Evolutionary conservation across 192 early-diverging fungal species (phyloP).

Genomic region (Backusella parvicylindrica): DNA sequence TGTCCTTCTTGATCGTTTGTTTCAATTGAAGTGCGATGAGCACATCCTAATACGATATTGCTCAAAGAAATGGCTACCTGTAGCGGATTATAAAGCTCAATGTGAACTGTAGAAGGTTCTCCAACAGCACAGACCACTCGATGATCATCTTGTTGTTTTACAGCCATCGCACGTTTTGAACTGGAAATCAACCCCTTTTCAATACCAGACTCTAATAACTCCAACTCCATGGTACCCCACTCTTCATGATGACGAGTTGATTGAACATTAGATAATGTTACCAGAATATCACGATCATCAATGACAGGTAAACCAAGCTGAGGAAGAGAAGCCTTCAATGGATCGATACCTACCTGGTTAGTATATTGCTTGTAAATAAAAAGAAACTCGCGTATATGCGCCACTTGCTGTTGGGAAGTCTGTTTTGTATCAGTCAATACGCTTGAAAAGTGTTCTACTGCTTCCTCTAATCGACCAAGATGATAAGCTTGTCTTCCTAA

Average conservation of each 20-base stretch:
- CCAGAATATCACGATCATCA: constrained; percentile 47
- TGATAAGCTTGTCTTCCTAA: constrained; percentile 80
- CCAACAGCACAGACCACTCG: constrained; percentile 71
- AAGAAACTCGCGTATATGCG: constrained; percentile 75
- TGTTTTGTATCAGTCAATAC: constrained; percentile 70
- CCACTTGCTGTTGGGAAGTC: constrained; percentile 55
- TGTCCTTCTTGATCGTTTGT: neutral
- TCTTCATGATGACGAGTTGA: constrained; percentile 54
- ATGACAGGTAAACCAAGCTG: constrained; percentile 62
- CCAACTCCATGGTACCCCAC: constrained; percentile 70
- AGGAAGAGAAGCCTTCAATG: constrained; percentile 42
- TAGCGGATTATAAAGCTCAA: constrained; percentile 69
- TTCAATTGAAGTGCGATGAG: constrained; percentile 39
- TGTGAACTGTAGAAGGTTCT: constrained; percentile 67
- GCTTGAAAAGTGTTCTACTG: constrained; percentile 75
- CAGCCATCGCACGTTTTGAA: constrained; percentile 22
- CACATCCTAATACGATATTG: constrained; percentile 59
- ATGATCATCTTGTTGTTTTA: constrained; percentile 40
- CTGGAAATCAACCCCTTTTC: constrained; percentile 28
- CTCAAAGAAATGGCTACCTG: constrained; percentile 64
- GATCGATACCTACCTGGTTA: constrained; percentile 39
- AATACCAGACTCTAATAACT: constrained; percentile 56
- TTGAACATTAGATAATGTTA: constrained; percentile 62
- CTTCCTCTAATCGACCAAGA: constrained; percentile 68
- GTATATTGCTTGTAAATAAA: constrained; percentile 63